Conservation (phyloP, 2,329 filamentous ascomycete genomes). For the Epichloe sibirici region DNA sequence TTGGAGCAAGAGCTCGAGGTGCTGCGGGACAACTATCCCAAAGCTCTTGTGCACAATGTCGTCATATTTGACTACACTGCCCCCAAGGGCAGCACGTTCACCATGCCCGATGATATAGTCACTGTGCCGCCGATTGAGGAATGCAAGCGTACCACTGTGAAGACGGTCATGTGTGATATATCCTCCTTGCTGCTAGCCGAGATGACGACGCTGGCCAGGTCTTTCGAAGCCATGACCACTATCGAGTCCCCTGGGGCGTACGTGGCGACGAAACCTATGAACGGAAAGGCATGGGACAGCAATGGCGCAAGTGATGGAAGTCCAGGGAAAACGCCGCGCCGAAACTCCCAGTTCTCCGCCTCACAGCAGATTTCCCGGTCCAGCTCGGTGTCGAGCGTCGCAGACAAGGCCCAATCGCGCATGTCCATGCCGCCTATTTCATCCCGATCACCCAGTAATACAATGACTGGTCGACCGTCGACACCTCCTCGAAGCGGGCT, state of each 20-base stretch:
- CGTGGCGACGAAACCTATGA: slow-evolving; percentile 25
- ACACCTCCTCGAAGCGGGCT: slow-evolving; percentile 37
- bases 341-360: slow-evolving; percentile 43
- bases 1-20: slow-evolving; percentile 58
- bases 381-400: slow-evolving; percentile 36
- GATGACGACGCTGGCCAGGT: slow-evolving; percentile 62
- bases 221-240: slow-evolving; percentile 57
- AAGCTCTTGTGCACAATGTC: slow-evolving; percentile 65
- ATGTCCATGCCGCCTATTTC: slow-evolving; percentile 73
- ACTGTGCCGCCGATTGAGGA: slow-evolving; percentile 56
- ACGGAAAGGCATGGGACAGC: slow-evolving; percentile 28
- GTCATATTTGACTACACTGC: slow-evolving; percentile 64
- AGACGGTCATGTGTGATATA: slow-evolving; percentile 68
- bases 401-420: slow-evolving; percentile 50
- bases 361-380: slow-evolving; percentile 34
- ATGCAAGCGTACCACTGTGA: slow-evolving; percentile 67
- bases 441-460: slow-evolving; percentile 26
- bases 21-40: slow-evolving; percentile 60
- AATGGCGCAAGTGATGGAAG: slow-evolving; percentile 23
- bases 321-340: slow-evolving; percentile 27
- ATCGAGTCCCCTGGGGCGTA: slow-evolving; percentile 63
- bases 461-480: slow-evolving; percentile 36
- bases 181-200: slow-evolving; percentile 63
- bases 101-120: slow-evolving; percentile 53
- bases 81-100: slow-evolving; percentile 34